These are phyloP conservation scores for Punica granatum DNA, from an alignment of 345 rosid genomes.

Conservation along the genomic window DNA sequence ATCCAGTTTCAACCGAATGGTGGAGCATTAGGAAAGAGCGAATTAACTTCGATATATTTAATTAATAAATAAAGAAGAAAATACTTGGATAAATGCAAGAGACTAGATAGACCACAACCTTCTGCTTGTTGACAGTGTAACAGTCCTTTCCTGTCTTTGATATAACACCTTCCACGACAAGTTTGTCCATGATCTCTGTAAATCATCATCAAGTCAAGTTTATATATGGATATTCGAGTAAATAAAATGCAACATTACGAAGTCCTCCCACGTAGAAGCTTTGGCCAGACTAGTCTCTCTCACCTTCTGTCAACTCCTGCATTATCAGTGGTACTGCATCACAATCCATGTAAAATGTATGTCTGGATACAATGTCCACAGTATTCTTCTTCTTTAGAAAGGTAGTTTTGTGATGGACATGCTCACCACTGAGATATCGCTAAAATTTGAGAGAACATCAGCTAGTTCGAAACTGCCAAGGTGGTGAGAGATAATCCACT, in stretches of 20 bases:
- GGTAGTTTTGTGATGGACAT: neutral
- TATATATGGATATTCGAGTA: neutral
- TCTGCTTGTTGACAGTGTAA: conserved; percentile 48
- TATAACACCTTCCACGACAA: conserved; percentile 56
- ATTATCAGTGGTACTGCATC: conserved; percentile 1
- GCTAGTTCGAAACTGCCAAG: conserved; percentile 49
- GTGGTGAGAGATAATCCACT: conserved; percentile 57
- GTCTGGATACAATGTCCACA: neutral
- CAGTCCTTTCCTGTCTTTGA: conserved; percentile 51
- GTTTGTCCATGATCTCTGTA: conserved; percentile 83
- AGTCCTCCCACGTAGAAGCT: conserved; percentile 11
- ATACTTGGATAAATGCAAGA: neutral
- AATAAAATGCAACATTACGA: neutral
- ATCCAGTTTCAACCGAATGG: neutral
- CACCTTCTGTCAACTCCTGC: conserved; percentile 88
- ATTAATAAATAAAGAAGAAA: conserved; percentile 1
- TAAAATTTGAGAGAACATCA: conserved; percentile 73
- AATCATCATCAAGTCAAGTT: conserved; percentile 12
- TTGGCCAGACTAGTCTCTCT: conserved; percentile 13
- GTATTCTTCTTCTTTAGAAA: neutral
- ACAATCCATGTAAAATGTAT: neutral
- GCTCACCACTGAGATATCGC: conserved; percentile 73
- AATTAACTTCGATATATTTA: neutral
- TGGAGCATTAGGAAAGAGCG: neutral
- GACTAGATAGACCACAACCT: conserved; percentile 27